Conservation (phyloP, 2,329 filamentous ascomycete species). For the Thielaviopsis euricoi region DNA sequence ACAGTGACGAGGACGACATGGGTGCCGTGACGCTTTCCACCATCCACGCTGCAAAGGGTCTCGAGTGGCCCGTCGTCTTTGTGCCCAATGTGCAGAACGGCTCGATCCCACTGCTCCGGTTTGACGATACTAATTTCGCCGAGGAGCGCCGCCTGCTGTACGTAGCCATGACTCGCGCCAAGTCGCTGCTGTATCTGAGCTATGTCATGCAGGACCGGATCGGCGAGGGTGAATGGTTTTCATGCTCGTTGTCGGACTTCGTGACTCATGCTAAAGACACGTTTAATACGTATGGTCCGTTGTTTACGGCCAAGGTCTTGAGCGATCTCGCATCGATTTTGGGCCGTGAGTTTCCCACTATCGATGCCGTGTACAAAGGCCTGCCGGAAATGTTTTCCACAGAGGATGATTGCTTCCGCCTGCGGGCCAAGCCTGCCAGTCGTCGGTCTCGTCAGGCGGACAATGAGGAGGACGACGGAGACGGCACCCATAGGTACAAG, state of each 20-base stretch:
- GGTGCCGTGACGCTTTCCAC: slow-evolving; percentile 74
- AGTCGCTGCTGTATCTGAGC: slow-evolving; percentile 73
- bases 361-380: slow-evolving; percentile 34
- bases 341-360: slow-evolving; percentile 40
- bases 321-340: slow-evolving; percentile 57
- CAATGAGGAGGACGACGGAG: background rate
- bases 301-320: slow-evolving; percentile 45
- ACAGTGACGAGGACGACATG: slow-evolving; percentile 39
- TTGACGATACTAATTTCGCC: slow-evolving; percentile 53
- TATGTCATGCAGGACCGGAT: slow-evolving; percentile 32
- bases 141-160: slow-evolving; percentile 84
- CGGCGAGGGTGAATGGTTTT: background rate
- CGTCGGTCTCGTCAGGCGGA: slow-evolving; percentile 5
- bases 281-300: slow-evolving; percentile 49
- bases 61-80: slow-evolving; percentile 95
- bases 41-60: slow-evolving; percentile 86
- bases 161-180: slow-evolving; percentile 90
- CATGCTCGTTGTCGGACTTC: slow-evolving; percentile 17
- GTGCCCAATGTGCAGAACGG: slow-evolving; percentile 80
- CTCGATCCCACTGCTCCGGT: slow-evolving; percentile 73
- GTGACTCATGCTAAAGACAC: slow-evolving; percentile 15
- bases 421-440: slow-evolving; percentile 35
- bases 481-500: slow-evolving; percentile 16
- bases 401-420: slow-evolving; percentile 53
- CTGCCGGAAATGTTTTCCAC: slow-evolving; percentile 36